These are phyloP conservation scores for Clitopilus passeckerianus DNA, from an alignment of 768 basidiomycete genomes.

Conservation along the genomic window DNA sequence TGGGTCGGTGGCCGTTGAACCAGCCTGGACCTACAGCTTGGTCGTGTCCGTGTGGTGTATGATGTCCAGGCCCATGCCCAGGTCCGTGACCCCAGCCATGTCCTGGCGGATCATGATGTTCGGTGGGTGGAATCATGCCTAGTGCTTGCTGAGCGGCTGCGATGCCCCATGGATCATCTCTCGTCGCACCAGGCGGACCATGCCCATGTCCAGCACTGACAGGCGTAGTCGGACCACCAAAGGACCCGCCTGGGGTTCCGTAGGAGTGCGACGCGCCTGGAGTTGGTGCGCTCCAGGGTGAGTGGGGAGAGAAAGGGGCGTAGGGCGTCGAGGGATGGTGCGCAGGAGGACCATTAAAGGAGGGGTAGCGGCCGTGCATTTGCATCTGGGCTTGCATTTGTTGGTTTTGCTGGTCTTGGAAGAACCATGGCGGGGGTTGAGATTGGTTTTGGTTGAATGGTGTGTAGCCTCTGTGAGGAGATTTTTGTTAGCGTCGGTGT, in stretches of 20 bases:
- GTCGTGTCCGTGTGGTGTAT: not conserved
- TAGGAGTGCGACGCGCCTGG: not conserved
- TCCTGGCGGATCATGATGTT: not conserved
- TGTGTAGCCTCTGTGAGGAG: not conserved
- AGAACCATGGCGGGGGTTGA: not conserved
- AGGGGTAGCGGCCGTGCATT: not conserved
- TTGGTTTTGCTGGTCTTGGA: not conserved
- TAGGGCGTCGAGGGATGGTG: constrained; percentile 3
- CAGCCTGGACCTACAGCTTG: not conserved
- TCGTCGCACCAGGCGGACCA: constrained; percentile 4
- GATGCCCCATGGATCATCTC: not conserved
- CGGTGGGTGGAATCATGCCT: not conserved
- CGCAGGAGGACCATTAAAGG: not conserved
- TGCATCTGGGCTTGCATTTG: not conserved
- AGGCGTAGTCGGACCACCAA: constrained; percentile 15
- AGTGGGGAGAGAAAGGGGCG: constrained; percentile 11
- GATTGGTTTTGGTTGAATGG: not conserved
- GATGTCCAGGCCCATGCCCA: not conserved
- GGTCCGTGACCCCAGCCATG: not conserved
- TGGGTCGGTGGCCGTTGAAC: not conserved
- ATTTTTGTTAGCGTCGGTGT: not conserved
- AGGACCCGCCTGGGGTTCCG: constrained; percentile 13
- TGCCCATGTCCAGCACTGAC: constrained; percentile 9
- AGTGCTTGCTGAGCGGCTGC: not conserved
- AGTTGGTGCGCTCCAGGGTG: constrained; percentile 10